Evolutionary conservation across 176 grass and related monocot species (phyloP).

Genomic region (Oryza rufipogon): DNA sequence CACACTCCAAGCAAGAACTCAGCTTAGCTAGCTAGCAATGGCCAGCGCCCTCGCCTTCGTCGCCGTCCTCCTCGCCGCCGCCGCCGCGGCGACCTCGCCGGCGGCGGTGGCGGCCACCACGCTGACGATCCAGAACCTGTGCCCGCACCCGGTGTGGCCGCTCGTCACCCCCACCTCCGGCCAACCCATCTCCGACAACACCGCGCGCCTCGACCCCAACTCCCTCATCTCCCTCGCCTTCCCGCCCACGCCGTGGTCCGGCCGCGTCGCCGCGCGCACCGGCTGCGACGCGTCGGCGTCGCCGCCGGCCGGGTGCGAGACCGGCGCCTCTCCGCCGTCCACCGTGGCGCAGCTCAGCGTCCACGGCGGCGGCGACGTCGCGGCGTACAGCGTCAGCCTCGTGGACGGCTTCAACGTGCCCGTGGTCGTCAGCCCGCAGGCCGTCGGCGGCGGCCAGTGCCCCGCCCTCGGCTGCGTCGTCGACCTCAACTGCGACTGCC

Average conservation of each 20-base stretch:
- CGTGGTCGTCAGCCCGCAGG: conserved; percentile 48
- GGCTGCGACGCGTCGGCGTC: conserved; percentile 37
- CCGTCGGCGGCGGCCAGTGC: conserved; percentile 42
- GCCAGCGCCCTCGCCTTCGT: conserved; percentile 1
- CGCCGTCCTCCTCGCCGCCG: neutral
- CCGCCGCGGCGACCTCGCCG: conserved; percentile 19
- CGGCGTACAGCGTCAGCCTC: conserved; percentile 54
- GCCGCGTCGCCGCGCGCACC: conserved; percentile 47
- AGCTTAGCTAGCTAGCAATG: neutral
- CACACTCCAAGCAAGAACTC: neutral
- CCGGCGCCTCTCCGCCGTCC: conserved; percentile 36
- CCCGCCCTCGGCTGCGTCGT: conserved; percentile 35
- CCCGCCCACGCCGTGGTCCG: conserved; percentile 45
- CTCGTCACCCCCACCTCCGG: conserved; percentile 50
- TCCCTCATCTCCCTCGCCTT: conserved; percentile 39
- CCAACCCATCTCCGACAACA: conserved; percentile 63
- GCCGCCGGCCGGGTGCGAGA: conserved; percentile 33
- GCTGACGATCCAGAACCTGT: conserved; percentile 57
- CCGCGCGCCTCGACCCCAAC: conserved; percentile 41
- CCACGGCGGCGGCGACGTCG: conserved; percentile 39
- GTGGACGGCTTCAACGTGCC: conserved; percentile 70
- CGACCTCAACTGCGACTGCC: conserved; percentile 52
- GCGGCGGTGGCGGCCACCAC: conserved; percentile 25
- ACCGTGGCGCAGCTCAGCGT: conserved; percentile 40
- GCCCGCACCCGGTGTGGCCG: conserved; percentile 54